A percentile compares a stretch with the other conserved stretches of the same genome.
These are phyloP conservation scores for Botrytis paeoniae DNA, from an alignment of 2,329 filamentous ascomycete genomes.

Conservation along the genomic window DNA sequence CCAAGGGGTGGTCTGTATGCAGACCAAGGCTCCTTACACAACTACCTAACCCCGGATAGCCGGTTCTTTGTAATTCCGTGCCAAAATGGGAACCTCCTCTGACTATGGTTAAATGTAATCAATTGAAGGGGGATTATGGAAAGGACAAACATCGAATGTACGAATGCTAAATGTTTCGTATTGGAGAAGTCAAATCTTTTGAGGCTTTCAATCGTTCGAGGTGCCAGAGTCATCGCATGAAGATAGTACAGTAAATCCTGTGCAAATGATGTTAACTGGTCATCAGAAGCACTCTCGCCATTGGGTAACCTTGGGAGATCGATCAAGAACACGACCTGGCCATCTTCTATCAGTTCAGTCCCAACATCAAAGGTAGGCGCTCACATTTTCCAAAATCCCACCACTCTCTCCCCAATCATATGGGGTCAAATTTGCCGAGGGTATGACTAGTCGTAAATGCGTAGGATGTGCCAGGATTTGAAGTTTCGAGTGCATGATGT, in stretches of 20 bases:
- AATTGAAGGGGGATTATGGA: not conserved
- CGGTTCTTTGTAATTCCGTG: constrained; percentile 53
- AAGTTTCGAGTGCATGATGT: constrained; percentile 90
- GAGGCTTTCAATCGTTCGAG: constrained; percentile 64
- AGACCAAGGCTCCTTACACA: constrained; percentile 65
- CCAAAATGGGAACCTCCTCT: constrained; percentile 56
- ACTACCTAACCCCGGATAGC: constrained; percentile 70
- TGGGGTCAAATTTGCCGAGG: constrained; percentile 79
- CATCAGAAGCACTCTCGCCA: constrained; percentile 26
- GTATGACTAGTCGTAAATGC: constrained; percentile 76
- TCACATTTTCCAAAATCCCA: constrained; percentile 79
- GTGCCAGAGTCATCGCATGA: constrained; percentile 48
- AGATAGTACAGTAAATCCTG: constrained; percentile 54
- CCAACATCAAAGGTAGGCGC: constrained; percentile 27
- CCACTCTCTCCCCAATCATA: constrained; percentile 71
- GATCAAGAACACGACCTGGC: constrained; percentile 18
- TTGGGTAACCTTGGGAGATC: constrained; percentile 65
- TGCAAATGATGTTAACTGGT: constrained; percentile 55
- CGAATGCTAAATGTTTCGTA: constrained; percentile 71
- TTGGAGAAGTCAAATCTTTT: constrained; percentile 76
- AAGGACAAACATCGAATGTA: constrained; percentile 72
- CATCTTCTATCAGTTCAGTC: constrained; percentile 9
- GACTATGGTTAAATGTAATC: constrained; percentile 14
- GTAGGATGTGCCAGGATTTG: constrained; percentile 78
- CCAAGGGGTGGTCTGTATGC: constrained; percentile 50